Evolutionary conservation across 768 basidiomycete species (phyloP), one percentile per base, ranked within the genome.

Genomic region (Boletus sensibilis): DNA sequence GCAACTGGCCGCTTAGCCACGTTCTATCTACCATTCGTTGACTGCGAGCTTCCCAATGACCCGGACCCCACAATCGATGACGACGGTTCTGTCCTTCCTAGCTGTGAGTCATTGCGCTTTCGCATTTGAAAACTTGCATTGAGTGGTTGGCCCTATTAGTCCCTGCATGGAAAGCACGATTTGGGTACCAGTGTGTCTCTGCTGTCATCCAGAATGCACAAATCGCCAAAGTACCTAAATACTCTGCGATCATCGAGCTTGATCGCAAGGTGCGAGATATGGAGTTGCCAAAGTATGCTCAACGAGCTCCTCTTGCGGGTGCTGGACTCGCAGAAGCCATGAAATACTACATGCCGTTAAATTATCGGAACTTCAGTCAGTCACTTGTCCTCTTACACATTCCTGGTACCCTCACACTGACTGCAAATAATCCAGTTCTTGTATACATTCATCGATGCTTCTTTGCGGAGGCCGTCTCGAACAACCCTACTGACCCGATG

Each of bases 401-500:
- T 41, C 41, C 20, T 11, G 27, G 9, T 31, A 21, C 18, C 21
- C 23, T 40, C 39, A 13, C 11, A 21, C 42, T 34, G 25, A 48
- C 31, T 29, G 49, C 23, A 29, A 42, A 37, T 5, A 5, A 29
- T 5, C 2, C 54, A 89, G 87, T 85, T n/a, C 75, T 89, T 33
- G 72, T 89, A 10, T 88, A 88, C 65, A 80, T 89, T 48, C 87
- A 89, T 66, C 85, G 88, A 16, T 84, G 85, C 61, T 90, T 87
- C 75, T 88, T 90, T 61, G 85, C 87, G 4, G 84, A 88, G 64
- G 88, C 87, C 4, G 78, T 90, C 35, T 76, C 79, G 23, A 86
- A 81, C 49, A 80, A 81, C 55, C 82, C 89, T 5, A 69, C 72
- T 6, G 83, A 90, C 68, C 89, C 89, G 23, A 81, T 90, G 69